Evolutionary conservation across 2,329 filamentous ascomycete species (phyloP).

Genomic region (Colletotrichum eleusines): DNA sequence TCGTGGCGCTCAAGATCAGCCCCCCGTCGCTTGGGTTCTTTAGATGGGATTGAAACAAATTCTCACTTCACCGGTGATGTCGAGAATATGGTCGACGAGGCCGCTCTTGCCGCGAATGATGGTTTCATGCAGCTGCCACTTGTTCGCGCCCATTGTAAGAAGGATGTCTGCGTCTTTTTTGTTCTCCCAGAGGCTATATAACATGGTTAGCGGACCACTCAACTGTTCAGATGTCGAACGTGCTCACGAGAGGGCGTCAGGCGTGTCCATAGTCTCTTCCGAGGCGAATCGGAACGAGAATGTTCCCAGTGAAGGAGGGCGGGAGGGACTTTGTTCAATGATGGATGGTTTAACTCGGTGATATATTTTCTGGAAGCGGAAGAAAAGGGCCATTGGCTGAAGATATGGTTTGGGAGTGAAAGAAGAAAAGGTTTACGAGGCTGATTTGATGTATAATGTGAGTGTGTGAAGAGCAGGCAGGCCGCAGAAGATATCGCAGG

Average conservation of each 20-base stretch:
- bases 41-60: too few relatives aligned
- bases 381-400: too few relatives aligned
- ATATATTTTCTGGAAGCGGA: too few relatives aligned
- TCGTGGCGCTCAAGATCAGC: background rate
- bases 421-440: background rate
- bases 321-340: too few relatives aligned
- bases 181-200: slow-evolving; percentile 16
- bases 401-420: background rate
- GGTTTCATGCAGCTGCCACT: slow-evolving; percentile 24
- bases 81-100: slow-evolving; percentile 7
- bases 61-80: background rate
- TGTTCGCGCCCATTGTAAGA: slow-evolving; percentile 4
- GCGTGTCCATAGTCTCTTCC: background rate
- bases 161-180: background rate
- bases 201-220: background rate
- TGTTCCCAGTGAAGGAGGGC: background rate
- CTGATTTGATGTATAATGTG: background rate
- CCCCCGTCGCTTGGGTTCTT: background rate
- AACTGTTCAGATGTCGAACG: fast-evolving
- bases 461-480: background rate
- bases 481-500: background rate
- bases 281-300: background rate
- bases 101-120: slow-evolving; percentile 15
- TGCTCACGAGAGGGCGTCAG: slow-evolving; percentile 7
- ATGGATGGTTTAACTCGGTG: too few relatives aligned